Evolutionary conservation across 306 rosid genomes (phyloP), one percentile per base, ranked within the genome.

Genomic region (Begonia fuchsioides): DNA sequence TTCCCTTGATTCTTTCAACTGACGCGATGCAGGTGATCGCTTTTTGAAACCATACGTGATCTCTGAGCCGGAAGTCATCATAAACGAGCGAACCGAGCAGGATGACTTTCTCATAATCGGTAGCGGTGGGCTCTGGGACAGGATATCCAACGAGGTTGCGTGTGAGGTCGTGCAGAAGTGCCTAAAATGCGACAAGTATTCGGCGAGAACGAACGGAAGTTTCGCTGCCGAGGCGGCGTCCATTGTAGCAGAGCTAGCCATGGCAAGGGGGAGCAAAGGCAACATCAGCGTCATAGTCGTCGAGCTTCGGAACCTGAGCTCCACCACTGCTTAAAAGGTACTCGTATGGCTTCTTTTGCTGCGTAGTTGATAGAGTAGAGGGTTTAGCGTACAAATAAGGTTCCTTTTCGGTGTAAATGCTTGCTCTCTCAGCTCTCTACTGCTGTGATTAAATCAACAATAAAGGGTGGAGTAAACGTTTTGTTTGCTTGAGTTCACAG

Each of bases 121-220:
- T 2, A 84, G 81, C 52, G 83, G 77, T 9, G 87, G 87, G 1
- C 59, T 84, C 5, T 84, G 87, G 93, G 87, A 84, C 57, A 76
- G 68, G 0, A 65, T 77, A 1, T 65, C 93, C 3, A 80, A 75
- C 47, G 68, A n/a, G 19, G 55, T 55, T 49, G 80, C 72, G 7
- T 77, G 93, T 50, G 65, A 80, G 55, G 69, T 77, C 0, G 93
- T 69, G 8, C 19, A 59, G 40, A 58, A 53, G 9, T 71, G 71
- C 17, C 59, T 83, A 0, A 38, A 68, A 10, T 56, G 38, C 56
- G 55, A 7, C 41, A 73, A 12, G 17, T 17, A 18, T 2, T 43
- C 58, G 12, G 65, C 63, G 1, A 67, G 61, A 6, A 38, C 44
- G 0, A 49, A 48, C 18, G 18, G 9, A 12, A 62, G 15, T 8